phyloP scores from a whole-genome alignment of 2,329 filamentous ascomycete species.

The Didymella sp. region DNA sequence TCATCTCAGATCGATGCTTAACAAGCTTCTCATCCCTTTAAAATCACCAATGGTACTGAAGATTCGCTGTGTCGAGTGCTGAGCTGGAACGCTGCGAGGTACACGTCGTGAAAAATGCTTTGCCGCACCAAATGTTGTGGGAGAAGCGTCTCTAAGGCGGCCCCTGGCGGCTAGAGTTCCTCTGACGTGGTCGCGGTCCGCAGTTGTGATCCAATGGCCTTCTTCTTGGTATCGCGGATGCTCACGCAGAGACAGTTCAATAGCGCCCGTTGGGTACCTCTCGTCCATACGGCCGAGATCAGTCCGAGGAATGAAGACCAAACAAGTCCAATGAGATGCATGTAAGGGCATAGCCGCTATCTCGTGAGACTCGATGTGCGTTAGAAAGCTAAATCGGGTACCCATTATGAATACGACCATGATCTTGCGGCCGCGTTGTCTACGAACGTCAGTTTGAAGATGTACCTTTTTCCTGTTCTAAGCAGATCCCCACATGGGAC shows the following conservation, averaged over 20 bases:
- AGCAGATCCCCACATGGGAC: neutral
- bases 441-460: neutral
- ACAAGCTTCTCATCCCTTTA: neutral
- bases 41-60: neutral
- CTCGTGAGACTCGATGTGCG: slow-evolving; percentile 2
- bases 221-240: slow-evolving; percentile 21
- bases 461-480: neutral
- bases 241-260: slow-evolving; percentile 34
- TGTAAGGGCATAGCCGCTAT: slow-evolving; percentile 7
- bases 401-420: neutral
- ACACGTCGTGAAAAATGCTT: neutral
- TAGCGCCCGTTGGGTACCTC: slow-evolving; percentile 22
- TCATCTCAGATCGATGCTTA: slow-evolving; percentile 1
- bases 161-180: neutral
- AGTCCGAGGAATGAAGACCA: slow-evolving; percentile 8
- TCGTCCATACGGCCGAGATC: slow-evolving; percentile 10
- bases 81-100: neutral
- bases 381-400: slow-evolving; percentile 3
- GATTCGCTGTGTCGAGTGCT: neutral
- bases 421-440: neutral
- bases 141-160: neutral
- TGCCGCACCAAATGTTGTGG: neutral
- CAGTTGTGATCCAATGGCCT: slow-evolving; percentile 13
- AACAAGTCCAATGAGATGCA: slow-evolving; percentile 22
- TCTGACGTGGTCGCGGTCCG: slow-evolving; percentile 4